These are phyloP conservation scores for Acacia concinna DNA, from an alignment of 331 rosid genomes.

Conservation along the genomic window DNA sequence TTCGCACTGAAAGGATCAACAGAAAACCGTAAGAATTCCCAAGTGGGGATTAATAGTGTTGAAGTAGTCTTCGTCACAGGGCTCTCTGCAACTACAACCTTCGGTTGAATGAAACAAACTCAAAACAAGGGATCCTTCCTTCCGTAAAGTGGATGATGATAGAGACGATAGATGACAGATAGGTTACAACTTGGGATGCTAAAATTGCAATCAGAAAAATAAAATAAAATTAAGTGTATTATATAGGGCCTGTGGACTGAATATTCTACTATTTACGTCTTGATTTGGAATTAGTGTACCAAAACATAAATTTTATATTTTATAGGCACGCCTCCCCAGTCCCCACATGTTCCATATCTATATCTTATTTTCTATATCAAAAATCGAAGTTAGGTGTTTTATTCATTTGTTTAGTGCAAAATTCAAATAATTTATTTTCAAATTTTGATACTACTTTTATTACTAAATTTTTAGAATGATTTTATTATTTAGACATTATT, in stretches of 20 bases:
- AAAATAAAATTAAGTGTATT: not conserved
- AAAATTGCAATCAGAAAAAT: not conserved
- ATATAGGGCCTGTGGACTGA: not conserved
- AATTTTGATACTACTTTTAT: no score
- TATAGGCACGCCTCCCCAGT: not conserved
- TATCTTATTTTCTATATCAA: no score
- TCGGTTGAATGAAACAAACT: not conserved
- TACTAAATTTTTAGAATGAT: no score
- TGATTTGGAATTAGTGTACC: not conserved
- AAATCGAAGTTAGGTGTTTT: no score
- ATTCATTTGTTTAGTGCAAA: no score
- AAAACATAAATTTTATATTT: not conserved
- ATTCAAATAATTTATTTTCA: no score
- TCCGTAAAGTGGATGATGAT: slow-evolving; percentile 21
- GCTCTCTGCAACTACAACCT: slow-evolving; percentile 2
- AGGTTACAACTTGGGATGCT: slow-evolving; percentile 19
- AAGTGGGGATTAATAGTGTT: not conserved
- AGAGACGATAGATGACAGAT: slow-evolving; percentile 15
- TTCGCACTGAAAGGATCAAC: not conserved
- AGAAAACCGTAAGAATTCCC: not conserved
- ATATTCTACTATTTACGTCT: not conserved
- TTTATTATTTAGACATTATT: no score
- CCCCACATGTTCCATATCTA: no score
- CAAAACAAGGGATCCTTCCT: no score
- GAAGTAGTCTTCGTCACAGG: not conserved